A percentile compares a stretch with the other conserved stretches of the same genome.
Evolutionary conservation across 768 basidiomycete species (phyloP).

Genomic region (Amanita subjunquillea): DNA sequence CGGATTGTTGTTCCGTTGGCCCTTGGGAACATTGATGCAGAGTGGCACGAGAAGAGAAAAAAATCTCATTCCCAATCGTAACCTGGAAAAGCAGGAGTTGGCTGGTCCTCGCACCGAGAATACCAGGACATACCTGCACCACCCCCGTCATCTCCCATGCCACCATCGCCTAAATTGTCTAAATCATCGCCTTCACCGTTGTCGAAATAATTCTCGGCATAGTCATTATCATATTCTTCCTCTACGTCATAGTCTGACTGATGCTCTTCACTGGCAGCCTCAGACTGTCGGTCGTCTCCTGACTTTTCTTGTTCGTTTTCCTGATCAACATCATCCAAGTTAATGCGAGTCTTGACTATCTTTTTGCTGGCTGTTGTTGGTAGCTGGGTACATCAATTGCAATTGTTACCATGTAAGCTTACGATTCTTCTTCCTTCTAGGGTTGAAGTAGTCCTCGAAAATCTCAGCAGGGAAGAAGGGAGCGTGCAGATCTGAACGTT

Average conservation of each 20-base stretch:
- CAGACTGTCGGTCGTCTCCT: conserved; percentile 50
- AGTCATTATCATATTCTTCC: conserved; percentile 88
- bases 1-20: background rate
- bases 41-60: background rate
- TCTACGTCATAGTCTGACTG: conserved; percentile 80
- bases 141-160: conserved; percentile 58
- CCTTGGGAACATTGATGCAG: background rate
- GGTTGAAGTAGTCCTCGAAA: conserved; percentile 74
- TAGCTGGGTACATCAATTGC: background rate
- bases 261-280: conserved; percentile 51
- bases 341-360: conserved; percentile 30
- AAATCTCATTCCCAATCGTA: conserved; percentile 2
- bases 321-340: conserved; percentile 60
- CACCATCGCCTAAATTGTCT: conserved; percentile 69
- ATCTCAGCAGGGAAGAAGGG: conserved; percentile 73
- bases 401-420: conserved; percentile 4
- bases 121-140: conserved; percentile 18
- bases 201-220: conserved; percentile 86
- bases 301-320: conserved; percentile 67
- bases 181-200: conserved; percentile 78
- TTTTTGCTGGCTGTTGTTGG: conserved; percentile 7
- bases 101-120: background rate
- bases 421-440: conserved; percentile 54
- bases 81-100: background rate
- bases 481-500: conserved; percentile 58